These are phyloP conservation scores for Lactarius evosmus DNA, from an alignment of 768 basidiomycete genomes.

Conservation along the genomic window DNA sequence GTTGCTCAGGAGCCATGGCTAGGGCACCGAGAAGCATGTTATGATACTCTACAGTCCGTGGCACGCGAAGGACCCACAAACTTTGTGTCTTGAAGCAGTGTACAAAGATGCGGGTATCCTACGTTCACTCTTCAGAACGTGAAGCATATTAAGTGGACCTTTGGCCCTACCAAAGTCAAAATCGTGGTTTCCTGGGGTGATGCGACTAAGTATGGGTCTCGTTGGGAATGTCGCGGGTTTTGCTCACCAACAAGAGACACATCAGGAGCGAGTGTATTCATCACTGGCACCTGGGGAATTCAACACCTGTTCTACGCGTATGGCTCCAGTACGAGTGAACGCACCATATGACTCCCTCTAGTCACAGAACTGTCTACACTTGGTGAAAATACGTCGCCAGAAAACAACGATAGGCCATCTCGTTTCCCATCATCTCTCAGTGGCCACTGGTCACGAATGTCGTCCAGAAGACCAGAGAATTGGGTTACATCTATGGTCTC, in stretches of 20 bases:
- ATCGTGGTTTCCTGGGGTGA: slow-evolving; percentile 75
- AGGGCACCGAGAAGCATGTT: slow-evolving; percentile 4
- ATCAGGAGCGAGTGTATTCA: slow-evolving; percentile 79
- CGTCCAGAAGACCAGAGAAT: slow-evolving; percentile 69
- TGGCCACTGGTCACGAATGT: slow-evolving; percentile 58
- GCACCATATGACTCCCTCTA: slow-evolving; percentile 87
- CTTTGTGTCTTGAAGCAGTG: slow-evolving; percentile 65
- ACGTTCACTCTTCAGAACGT: neutral
- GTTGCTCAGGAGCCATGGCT: slow-evolving; percentile 92
- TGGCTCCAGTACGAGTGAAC: slow-evolving; percentile 18
- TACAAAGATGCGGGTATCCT: slow-evolving; percentile 64
- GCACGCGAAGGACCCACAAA: slow-evolving; percentile 52
- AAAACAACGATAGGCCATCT: slow-evolving; percentile 81
- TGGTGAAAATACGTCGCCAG: slow-evolving; percentile 86
- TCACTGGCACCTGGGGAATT: slow-evolving; percentile 67
- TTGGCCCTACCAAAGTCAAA: slow-evolving; percentile 72
- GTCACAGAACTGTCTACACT: slow-evolving; percentile 86
- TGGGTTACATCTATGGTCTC: slow-evolving; percentile 85
- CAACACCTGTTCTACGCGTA: neutral
- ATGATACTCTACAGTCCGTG: neutral
- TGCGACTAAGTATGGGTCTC: slow-evolving; percentile 2
- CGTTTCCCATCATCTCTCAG: slow-evolving; percentile 45
- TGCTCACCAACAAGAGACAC: slow-evolving; percentile 72
- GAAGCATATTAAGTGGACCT: neutral
- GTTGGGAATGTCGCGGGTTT: neutral